These are phyloP conservation scores for Lineolata rhizophorae DNA, from an alignment of 495 filamentous ascomycete species.

Conservation along the genomic window DNA sequence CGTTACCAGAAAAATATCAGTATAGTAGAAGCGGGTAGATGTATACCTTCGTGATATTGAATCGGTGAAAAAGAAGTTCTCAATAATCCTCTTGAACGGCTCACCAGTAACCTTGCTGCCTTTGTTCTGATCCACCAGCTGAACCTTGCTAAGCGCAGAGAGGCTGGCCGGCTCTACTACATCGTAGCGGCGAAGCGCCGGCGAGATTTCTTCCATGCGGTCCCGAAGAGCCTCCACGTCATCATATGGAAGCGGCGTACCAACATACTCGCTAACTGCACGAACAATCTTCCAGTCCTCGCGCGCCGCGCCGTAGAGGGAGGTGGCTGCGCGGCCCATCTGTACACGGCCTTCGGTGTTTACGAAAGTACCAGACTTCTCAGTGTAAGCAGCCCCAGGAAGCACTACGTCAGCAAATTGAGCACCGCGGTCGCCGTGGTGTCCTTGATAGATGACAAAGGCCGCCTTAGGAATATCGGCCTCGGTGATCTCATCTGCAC, in stretches of 20 bases:
- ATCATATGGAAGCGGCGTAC: constrained; percentile 71
- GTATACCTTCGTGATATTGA: constrained; percentile 76
- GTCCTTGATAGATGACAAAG: constrained; percentile 93
- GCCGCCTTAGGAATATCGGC: constrained; percentile 77
- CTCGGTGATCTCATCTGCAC: constrained; percentile 70
- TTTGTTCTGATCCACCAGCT: constrained; percentile 90
- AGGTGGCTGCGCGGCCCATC: constrained; percentile 71
- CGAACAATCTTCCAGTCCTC: constrained; percentile 99
- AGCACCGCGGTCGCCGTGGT: constrained; percentile 87
- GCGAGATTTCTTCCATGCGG: constrained; percentile 87
- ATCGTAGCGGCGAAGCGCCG: constrained; percentile 73
- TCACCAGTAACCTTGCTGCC: constrained; percentile 40
- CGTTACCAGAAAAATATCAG: neutral
- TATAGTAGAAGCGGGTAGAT: constrained; percentile 2
- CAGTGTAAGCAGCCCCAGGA: constrained; percentile 84
- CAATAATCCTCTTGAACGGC: constrained; percentile 60
- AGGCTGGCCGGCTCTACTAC: constrained; percentile 60
- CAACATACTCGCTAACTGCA: constrained; percentile 77
- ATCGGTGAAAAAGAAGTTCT: constrained; percentile 97
- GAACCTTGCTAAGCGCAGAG: constrained; percentile 57
- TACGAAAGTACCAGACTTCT: constrained; percentile 90
- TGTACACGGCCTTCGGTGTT: constrained; percentile 95
- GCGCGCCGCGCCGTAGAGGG: constrained; percentile 64
- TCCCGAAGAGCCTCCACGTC: constrained; percentile 70
- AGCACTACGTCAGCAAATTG: constrained; percentile 86